A percentile compares a stretch with the other conserved stretches of the same genome.
These are phyloP conservation scores for Melanomma pulvis-pyrius DNA, from an alignment of 495 filamentous ascomycete genomes.

Conservation along the genomic window DNA sequence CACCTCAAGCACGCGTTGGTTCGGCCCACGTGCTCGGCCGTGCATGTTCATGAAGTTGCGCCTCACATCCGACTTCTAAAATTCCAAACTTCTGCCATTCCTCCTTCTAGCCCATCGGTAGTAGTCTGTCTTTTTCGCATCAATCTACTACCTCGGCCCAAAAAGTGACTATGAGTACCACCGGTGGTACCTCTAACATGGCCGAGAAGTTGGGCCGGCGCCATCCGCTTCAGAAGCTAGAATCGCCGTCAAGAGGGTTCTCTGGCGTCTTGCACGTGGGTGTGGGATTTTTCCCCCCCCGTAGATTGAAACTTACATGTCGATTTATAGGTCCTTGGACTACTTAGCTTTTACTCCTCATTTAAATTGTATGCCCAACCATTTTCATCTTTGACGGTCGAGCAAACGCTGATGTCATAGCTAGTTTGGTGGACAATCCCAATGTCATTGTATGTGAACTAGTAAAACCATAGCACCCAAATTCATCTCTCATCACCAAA, in stretches of 20 bases:
- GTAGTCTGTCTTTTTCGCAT: not conserved
- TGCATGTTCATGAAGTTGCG: not conserved
- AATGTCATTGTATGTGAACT: slow-evolving; percentile 38
- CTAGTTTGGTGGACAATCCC: slow-evolving; percentile 48
- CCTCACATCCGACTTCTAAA: not conserved
- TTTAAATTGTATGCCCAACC: slow-evolving; percentile 62
- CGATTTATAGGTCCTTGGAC: slow-evolving; percentile 52
- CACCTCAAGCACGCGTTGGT: not conserved
- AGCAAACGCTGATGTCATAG: slow-evolving; percentile 18
- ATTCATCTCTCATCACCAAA: not conserved
- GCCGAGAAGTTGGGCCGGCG: slow-evolving; percentile 24
- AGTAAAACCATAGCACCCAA: too few relatives aligned
- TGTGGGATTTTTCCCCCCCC: not conserved
- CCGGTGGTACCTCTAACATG: not conserved
- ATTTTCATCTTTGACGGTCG: not conserved
- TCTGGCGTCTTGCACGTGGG: slow-evolving; percentile 73
- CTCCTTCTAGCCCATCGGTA: not conserved
- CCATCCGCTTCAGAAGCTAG: slow-evolving; percentile 73
- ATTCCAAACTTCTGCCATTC: too few relatives aligned
- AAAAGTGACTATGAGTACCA: not conserved
- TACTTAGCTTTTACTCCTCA: slow-evolving; percentile 67
- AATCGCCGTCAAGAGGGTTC: slow-evolving; percentile 68
- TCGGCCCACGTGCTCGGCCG: slow-evolving; percentile 2
- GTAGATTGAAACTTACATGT: not conserved
- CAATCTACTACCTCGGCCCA: not conserved